Evolutionary conservation across 306 rosid genomes (phyloP), one percentile per base, ranked within the genome.

Genomic region (Corylus americana): DNA sequence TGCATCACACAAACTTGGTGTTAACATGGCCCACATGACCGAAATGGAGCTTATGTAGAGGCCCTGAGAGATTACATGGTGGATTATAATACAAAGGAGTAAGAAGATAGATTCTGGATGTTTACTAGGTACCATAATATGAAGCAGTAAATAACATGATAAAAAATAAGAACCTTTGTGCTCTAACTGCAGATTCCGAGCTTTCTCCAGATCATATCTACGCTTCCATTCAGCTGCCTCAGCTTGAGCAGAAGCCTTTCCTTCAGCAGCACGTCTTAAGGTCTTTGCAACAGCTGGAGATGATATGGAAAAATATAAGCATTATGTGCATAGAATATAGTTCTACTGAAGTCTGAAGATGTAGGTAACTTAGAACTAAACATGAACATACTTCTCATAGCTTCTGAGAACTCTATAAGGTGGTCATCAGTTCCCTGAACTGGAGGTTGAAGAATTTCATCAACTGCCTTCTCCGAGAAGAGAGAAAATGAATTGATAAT

Each of bases 171-270:
- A 58, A 94, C 97, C 98, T 95, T 84, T 85, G 29, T 42, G 47
- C 55, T 91, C 97, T 80, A 90, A 58, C 77, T 71, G 91, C 78
- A 86, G 82, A 86, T 91, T 92, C 73, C 89, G 85, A 12, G 69
- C 79, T 89, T 88, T 89, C 93, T 95, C 98, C 88, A 90, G 78
- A 78, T 92, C 98, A 82, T 78, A 95, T 92, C 91, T 95, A 29
- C 92, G 98, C 89, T 89, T 92, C 98, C 98, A 95, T 82, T 91
- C 98, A 75, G 90, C 92, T 70, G 98, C 98, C 91, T 92, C 98
- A 58, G 94, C 94, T 81, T 95, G 96, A 81, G 98, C 97, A 79
- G 91, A 83, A 77, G 98, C 98, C 84, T 95, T 95, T 63, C 94
- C 98, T 85, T 95, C 94, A 2, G 98, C 98, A 70, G 92, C 98